Base-by-base conservation (phyloP, 2,329 filamentous ascomycete species). In the Beauveria scarabaeidicola region DNA sequence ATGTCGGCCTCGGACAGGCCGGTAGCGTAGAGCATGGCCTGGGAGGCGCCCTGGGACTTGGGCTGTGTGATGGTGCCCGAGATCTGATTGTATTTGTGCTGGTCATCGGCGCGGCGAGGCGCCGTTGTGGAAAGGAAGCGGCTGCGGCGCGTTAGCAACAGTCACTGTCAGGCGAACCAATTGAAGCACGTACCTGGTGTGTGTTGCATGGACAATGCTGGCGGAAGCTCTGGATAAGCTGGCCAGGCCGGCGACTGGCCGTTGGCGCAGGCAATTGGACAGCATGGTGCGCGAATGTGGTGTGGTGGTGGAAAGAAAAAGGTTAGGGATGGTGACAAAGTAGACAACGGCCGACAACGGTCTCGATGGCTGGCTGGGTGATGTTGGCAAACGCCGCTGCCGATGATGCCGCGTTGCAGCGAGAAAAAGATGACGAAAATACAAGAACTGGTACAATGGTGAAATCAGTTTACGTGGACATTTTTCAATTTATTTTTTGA, bases 1-100 rank as follows among this genome's bases (percentile, higher is more conserved):
- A 97, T 90, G 74, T 96, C 92, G 60, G 82, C 81, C 70, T 96
- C 90, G 46, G 78, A 84, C 68, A 99, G 79, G 58, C 95, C 95
- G 1, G 93, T 97, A 66, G 90, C 94, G 79, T 96, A 99, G 60
- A 99, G 82, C 95, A 99, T 99, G 64, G 95, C 94, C 79, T 99
- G 94, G 46, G 94, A 97, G 59, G 95, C 94, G 66, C 94, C 94
- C 79, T 99, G 94, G 38, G 93, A 94, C 79, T 97, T 97, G 72
- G 92, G 93, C 77, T 97, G 92, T 27, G 94, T 99, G 78, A 99
- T 93, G 72, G 80, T 74, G 63, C 85, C 79, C 62, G 92, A 97
- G 71, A 93, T 80, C 73, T 85, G 90, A 81, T 99, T 99, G 73
- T 96, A 83, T 67, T 80, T 74, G 40, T n/a, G 23, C 23, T 52